Base-by-base conservation (phyloP, 2,329 filamentous ascomycete species). In the Zymoseptoria pseudotritici region DNA sequence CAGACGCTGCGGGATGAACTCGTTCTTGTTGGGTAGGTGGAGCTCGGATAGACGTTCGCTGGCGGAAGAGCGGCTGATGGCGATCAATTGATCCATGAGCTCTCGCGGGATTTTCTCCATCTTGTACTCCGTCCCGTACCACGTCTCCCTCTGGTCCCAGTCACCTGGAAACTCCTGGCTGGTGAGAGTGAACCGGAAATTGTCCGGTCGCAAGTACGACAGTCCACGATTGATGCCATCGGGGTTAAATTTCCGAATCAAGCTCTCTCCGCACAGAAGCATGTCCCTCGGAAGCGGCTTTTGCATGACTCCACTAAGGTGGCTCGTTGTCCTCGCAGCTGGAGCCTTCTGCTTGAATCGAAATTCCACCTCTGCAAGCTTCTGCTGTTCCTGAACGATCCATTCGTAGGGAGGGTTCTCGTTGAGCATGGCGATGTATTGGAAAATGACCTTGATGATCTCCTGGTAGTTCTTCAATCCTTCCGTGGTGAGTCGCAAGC, bases 81-180 rank as follows among this genome's bases (percentile, higher is more conserved):
- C 76, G 57, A 83, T 80, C 62, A 97, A 81, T 55, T 90, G 86
- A 10, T 80, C 77, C 72, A 96, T 79, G 67, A 97, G 87, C 19
- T 91, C 86, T 13, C 81, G 72, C 0, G 92, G 86, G 42, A 99
- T 89, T 70, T 86, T 88, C 71, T 95, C 89, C 31, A 87, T 82
- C 64, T 86, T 89, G 76, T 97, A 96, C 70, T 97, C 92, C 0
- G 94, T 99, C 8, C 93, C 93, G 69, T 99, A 99, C 94, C 94
- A 99, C 72, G 92, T 91, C 78, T 99, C 94, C 71, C 89, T 95
- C 72, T 87, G 78, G 65, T 95, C 83, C 90, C 91, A 97, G 56
- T 85, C 82, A 0, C 91, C 92, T 0, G 92, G 92, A 66, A 87
- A 89, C 8, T 89, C 87, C 70, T 91, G 89, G 22, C 91, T 93